These are phyloP conservation scores for Galeopsis tetrahit DNA, from an alignment of 257 asterid species.

Conservation along the genomic window DNA sequence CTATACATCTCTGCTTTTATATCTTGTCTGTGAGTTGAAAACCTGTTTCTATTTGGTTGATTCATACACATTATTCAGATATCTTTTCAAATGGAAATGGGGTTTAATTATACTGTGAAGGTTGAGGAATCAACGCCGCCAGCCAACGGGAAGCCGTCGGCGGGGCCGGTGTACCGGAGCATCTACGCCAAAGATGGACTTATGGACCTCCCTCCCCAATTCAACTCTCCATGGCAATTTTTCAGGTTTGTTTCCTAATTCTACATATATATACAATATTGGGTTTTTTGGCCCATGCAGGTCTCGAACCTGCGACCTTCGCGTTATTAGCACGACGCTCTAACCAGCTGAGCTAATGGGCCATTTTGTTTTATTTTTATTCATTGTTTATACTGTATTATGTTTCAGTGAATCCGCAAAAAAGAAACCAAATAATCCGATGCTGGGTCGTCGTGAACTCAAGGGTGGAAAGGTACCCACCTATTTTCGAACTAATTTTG, in stretches of 20 bases:
- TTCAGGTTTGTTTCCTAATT: slow-evolving; percentile 50
- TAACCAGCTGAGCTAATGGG: slow-evolving; percentile 79
- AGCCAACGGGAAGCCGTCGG: slow-evolving; percentile 59
- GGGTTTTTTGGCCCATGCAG: slow-evolving; percentile 65
- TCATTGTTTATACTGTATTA: background rate
- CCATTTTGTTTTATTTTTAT: background rate
- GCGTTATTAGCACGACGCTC: slow-evolving; percentile 77
- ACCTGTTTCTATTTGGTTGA: background rate
- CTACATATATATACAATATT: too few relatives aligned
- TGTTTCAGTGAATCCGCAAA: slow-evolving; percentile 52
- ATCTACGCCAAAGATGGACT: slow-evolving; percentile 73
- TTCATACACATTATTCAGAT: background rate
- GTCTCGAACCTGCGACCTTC: slow-evolving; percentile 72
- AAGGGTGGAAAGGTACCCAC: slow-evolving; percentile 64
- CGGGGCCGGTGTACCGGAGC: slow-evolving; percentile 75
- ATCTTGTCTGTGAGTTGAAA: background rate
- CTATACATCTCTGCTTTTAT: background rate
- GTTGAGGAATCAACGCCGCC: slow-evolving; percentile 62
- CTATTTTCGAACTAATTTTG: background rate
- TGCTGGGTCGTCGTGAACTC: slow-evolving; percentile 76
- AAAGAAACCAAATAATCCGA: slow-evolving; percentile 44
- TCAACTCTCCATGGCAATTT: slow-evolving; percentile 81
- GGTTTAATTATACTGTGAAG: slow-evolving; percentile 51
- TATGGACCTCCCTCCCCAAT: slow-evolving; percentile 49
- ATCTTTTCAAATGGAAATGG: slow-evolving; percentile 36